These are phyloP conservation scores for Helianthus annuus DNA, from an alignment of 129 eudicot species.

Conservation along the genomic window DNA sequence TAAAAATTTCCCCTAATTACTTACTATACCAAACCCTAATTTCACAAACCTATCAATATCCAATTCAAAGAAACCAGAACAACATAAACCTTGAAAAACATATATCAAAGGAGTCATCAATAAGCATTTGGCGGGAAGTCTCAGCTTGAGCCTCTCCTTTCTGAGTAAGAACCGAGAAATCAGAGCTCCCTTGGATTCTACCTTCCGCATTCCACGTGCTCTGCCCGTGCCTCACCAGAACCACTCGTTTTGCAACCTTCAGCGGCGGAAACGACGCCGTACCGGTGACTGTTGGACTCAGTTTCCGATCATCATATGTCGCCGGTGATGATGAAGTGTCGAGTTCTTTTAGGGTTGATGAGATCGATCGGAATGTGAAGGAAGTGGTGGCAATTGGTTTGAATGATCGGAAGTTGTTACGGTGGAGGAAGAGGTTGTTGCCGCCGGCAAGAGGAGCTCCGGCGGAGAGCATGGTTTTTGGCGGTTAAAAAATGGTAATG, in stretches of 20 bases:
- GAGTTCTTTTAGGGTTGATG: slow-evolving; percentile 48
- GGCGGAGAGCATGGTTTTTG: slow-evolving; percentile 38
- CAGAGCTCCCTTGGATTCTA: slow-evolving; percentile 91
- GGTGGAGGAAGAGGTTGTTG: slow-evolving; percentile 27
- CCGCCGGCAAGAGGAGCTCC: slow-evolving; percentile 40
- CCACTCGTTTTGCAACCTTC: slow-evolving; percentile 71
- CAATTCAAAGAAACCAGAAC: slow-evolving; percentile 2
- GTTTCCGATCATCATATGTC: slow-evolving; percentile 24
- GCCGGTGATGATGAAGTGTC: slow-evolving; percentile 23
- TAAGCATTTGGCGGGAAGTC: slow-evolving; percentile 82
- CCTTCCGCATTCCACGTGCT: slow-evolving; percentile 99
- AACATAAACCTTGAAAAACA: slow-evolving; percentile 70
- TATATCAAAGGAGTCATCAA: slow-evolving; percentile 74
- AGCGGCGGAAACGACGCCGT: slow-evolving; percentile 48
- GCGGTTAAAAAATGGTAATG: slow-evolving; percentile 13
- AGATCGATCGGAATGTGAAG: slow-evolving; percentile 38
- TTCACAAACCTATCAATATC: neutral
- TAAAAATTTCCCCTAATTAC: too few relatives aligned
- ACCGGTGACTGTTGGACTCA: slow-evolving; percentile 23
- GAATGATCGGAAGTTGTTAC: neutral
- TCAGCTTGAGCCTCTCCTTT: slow-evolving; percentile 93
- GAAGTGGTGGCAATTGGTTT: slow-evolving; percentile 19
- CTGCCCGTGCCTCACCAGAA: slow-evolving; percentile 95
- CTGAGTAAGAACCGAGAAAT: slow-evolving; percentile 76
- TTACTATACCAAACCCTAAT: slow-evolving; percentile 24